These are phyloP conservation scores for Nicotiana otophora DNA, from an alignment of 257 asterid genomes.

Conservation along the genomic window DNA sequence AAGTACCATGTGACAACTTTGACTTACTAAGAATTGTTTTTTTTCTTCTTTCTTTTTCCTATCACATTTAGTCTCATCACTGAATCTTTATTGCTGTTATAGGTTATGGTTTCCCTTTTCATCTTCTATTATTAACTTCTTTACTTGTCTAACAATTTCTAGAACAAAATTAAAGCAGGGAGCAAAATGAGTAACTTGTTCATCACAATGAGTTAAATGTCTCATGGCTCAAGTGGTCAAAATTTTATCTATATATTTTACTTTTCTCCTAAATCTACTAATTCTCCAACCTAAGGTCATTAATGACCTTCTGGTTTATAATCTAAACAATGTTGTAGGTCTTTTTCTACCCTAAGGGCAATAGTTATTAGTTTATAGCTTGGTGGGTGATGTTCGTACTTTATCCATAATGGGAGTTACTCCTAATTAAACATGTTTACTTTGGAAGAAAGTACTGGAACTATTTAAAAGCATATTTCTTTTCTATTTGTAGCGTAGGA, in stretches of 20 bases:
- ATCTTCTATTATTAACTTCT: background rate
- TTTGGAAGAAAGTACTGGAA: background rate
- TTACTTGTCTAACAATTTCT: background rate
- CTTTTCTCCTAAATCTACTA: background rate
- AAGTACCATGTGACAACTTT: slow-evolving; percentile 28
- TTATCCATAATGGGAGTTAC: background rate
- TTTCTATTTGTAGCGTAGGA: background rate
- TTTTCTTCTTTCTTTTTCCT: background rate
- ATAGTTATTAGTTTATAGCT: background rate
- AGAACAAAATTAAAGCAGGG: background rate
- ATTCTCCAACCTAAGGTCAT: background rate
- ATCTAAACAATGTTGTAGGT: background rate
- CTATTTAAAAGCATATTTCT: background rate
- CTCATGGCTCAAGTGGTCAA: background rate
- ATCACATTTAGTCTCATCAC: background rate
- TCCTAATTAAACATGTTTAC: background rate
- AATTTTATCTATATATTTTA: background rate
- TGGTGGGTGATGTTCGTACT: background rate
- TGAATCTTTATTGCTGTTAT: slow-evolving; percentile 1
- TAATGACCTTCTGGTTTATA: too few species aligned
- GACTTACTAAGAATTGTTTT: slow-evolving; percentile 19
- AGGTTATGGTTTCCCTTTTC: background rate
- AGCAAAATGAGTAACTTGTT: background rate
- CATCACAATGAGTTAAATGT: background rate
- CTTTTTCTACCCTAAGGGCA: background rate